Percentiles rank a stretch among this genome's conserved stretches.
Evolutionary conservation across 1,139 yeast species (phyloP).

Genomic region (Lodderomyces orthopsilosis): DNA sequence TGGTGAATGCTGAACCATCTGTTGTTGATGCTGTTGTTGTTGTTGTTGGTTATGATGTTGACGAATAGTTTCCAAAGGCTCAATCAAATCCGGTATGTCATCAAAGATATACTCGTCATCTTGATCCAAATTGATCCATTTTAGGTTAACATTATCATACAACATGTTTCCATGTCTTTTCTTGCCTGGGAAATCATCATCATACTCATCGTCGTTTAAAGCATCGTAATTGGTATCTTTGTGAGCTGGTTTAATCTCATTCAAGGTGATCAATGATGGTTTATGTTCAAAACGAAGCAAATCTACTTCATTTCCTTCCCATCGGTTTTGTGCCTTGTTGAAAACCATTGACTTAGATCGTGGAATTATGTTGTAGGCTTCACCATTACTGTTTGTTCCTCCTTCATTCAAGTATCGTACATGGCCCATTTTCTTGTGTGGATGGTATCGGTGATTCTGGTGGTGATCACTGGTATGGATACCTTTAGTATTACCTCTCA

Average conservation of each 20-base stretch:
- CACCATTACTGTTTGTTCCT: conserved; percentile 12
- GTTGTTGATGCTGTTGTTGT: neutral
- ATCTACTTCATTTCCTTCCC: conserved; percentile 74
- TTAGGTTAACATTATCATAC: conserved; percentile 55
- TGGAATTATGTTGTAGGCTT: conserved; percentile 6
- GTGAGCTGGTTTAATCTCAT: conserved; percentile 17
- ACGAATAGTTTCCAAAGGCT: conserved; percentile 6
- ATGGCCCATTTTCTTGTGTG: conserved; percentile 26
- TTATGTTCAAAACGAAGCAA: conserved; percentile 46
- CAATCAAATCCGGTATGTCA: conserved; percentile 44
- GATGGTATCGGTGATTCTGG: neutral
- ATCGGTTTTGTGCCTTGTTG: conserved; percentile 47
- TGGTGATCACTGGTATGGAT: neutral
- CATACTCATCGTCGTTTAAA: neutral
- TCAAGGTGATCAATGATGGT: conserved; percentile 36
- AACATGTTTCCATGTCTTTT: conserved; percentile 43
- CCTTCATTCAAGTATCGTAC: conserved; percentile 29
- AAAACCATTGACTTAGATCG: conserved; percentile 45
- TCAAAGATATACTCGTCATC: conserved; percentile 44
- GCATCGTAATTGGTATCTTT: neutral
- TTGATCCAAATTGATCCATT: conserved; percentile 47
- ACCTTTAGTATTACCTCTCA: neutral
- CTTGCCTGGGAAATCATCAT: neutral
- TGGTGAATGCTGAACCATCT: conserved; percentile 12
- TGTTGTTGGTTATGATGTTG: conserved; percentile 9